Evolutionary conservation across 345 rosid species (phyloP), one percentile per base, ranked within the genome.

Genomic region (Chamaenerion angustifolium): DNA sequence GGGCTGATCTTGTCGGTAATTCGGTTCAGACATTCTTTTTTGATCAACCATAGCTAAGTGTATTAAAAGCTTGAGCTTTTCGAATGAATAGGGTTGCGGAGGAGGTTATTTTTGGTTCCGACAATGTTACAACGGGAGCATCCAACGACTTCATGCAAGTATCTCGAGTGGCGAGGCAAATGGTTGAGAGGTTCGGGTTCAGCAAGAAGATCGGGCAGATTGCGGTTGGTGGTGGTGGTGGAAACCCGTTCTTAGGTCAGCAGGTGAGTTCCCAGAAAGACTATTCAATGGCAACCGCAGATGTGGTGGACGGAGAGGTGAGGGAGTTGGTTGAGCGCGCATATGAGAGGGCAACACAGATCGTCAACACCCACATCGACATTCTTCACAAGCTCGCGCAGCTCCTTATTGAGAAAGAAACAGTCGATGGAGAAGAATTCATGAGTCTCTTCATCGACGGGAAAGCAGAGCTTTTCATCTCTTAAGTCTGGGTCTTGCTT

Each of bases 81-180:
- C n/a, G n/a, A n/a, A n/a, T n/a, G n/a, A n/a, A n/a, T 64, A 87
- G 98, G 71, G 82, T 87, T 51, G 98, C 98, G 1, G 98, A 92
- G 72, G 98, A 92, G 56, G 95, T 92, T 13, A 92, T 92, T 23
- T 92, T 83, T 42, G 98, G 98, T 4, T 40, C 48, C 27, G 93
- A 92, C 42, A 92, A 92, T 67, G 98, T 92, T 61, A 92, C 96
- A 12, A 92, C 98, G 0, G 98, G 98, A 59, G 98, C 98, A 65
- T 92, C 98, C 1, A 92, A 77, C 23, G 96, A 92, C 71, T 87
- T 92, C 76, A 87, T 92, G 96, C 93, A 87, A 80, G 98, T 92
- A 40, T 92, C 96, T 14, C 73, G 96, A 25, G 98, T 92, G 53
- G 98, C 98, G 14, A 81, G 98, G 61, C 98, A 92, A 70, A 92